Base-by-base conservation (phyloP, 202 grass and related monocot species). In the Eragrostis tef region DNA sequence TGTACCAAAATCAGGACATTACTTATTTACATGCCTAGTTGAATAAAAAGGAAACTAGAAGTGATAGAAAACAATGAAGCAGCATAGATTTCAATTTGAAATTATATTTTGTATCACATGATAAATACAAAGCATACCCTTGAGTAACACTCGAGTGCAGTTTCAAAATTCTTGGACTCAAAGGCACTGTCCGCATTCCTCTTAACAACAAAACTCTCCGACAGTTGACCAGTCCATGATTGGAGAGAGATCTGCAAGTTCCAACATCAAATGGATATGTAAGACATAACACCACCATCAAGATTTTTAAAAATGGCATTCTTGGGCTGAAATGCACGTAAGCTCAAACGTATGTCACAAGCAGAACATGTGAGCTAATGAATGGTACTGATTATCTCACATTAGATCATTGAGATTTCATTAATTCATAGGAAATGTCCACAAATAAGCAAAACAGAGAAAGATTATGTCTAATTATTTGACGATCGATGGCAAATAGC, bases 201-300 rank as follows among this genome's bases (percentile, higher is more conserved):
- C 86, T 91, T 98, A 57, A 83, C 74, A 36, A 85, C 72, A 54
- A 98, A 80, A 34, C 87, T 95, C 70, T 95, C 92, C 73, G 90
- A 77, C 51, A 91, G 57, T 86, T 97, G 80, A 70, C 89, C 81
- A 46, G 83, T 94, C 92, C 92, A 98, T 22, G 91, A 81, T 46
- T 91, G 89, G 42, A 98, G 93, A 82, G 92, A 95, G 5, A 95
- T 34, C 96, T 98, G 92, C 71, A 84, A 77, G 76, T 81, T 68
- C 58, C 65, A 80, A 63, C n/a, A 27, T 41, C 13, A 88, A 29
- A 75, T 51, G 25, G 48, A 26, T 49, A 59, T 78, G 57, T 41
- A 58, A 83, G 54, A 78, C 36, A 45, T 26, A 61, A 26, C 22
- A 6, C 34, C 13, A 54, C 17, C 10, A 65, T 57, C 29, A 73